Evolutionary conservation across 352 stramenopile genomes (phyloP).

Genomic region (Blastocystis sp.): DNA sequence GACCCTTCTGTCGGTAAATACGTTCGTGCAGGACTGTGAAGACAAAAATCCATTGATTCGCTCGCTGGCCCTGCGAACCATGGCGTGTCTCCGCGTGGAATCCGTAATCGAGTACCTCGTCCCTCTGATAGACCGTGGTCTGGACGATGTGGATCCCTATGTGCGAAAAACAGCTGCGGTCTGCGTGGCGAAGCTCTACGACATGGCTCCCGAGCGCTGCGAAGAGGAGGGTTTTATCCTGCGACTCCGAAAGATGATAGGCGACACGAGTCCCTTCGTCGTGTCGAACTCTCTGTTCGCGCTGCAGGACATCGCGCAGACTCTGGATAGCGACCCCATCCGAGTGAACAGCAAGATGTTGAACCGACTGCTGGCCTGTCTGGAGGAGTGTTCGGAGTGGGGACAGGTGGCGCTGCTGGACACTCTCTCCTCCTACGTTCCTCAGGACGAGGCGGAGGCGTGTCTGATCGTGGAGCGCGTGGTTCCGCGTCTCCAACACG

Average conservation of each 20-base stretch:
- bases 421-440: constrained; percentile 84
- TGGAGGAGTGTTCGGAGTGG: constrained; percentile 99
- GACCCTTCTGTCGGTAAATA: constrained; percentile 96
- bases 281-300: constrained; percentile 96
- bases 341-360: constrained; percentile 78
- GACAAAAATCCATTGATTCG: constrained; percentile 87
- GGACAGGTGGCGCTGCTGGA: constrained; percentile 97
- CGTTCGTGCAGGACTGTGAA: constrained; percentile 85
- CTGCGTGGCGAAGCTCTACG: constrained; percentile 97
- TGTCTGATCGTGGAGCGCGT: constrained; percentile 97
- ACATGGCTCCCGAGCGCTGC: constrained; percentile 93
- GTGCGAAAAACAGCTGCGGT: constrained; percentile 97
- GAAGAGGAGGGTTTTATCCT: constrained; percentile 89
- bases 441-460: constrained; percentile 86
- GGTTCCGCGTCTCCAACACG: constrained; percentile 90
- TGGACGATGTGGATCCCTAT: constrained; percentile 82
- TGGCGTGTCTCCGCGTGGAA: constrained; percentile 98
- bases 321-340: constrained; percentile 83
- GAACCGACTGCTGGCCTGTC: constrained; percentile 86
- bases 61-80: constrained; percentile 94
- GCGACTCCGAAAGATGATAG: constrained; percentile 61
- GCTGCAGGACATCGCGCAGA: constrained; percentile 92
- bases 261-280: constrained; percentile 68
- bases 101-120: constrained; percentile 97
- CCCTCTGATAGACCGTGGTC: constrained; percentile 64